Evolutionary conservation across 768 basidiomycete genomes (phyloP).

Genomic region (Zangia roseola): DNA sequence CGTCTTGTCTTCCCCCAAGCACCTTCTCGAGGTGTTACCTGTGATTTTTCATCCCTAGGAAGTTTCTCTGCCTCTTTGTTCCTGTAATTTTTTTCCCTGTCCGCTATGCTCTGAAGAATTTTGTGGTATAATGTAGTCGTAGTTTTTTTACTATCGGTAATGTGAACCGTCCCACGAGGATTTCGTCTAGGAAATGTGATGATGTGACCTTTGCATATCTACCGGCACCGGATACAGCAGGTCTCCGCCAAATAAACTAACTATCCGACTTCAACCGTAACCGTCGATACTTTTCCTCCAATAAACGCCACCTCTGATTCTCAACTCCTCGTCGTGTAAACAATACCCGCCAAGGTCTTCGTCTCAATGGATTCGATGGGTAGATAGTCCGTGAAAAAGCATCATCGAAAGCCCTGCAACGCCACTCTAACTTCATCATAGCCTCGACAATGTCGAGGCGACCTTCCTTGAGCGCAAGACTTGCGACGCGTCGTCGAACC

Average conservation of each 20-base stretch:
- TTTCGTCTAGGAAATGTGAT: neutral
- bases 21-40: constrained; percentile 80
- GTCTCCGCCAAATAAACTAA: neutral
- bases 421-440: constrained; percentile 22
- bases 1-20: constrained; percentile 71
- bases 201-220: neutral
- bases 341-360: constrained; percentile 21
- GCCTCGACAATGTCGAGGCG: constrained; percentile 46
- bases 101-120: constrained; percentile 7
- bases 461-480: constrained; percentile 64
- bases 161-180: constrained; percentile 12
- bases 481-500: constrained; percentile 58
- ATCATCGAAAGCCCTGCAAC: constrained; percentile 7
- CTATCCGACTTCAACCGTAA: constrained; percentile 8
- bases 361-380: constrained; percentile 7
- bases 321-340: constrained; percentile 30
- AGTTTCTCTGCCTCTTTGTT: constrained; percentile 16
- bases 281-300: constrained; percentile 25
- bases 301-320: constrained; percentile 28
- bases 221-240: neutral
- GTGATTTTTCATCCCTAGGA: constrained; percentile 28
- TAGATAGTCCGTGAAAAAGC: constrained; percentile 7
- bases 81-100: neutral
- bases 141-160: constrained; percentile 19
- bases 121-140: constrained; percentile 24